These are phyloP conservation scores for Lachnellula cervina DNA, from an alignment of 2,329 filamentous ascomycete species.

Conservation along the genomic window DNA sequence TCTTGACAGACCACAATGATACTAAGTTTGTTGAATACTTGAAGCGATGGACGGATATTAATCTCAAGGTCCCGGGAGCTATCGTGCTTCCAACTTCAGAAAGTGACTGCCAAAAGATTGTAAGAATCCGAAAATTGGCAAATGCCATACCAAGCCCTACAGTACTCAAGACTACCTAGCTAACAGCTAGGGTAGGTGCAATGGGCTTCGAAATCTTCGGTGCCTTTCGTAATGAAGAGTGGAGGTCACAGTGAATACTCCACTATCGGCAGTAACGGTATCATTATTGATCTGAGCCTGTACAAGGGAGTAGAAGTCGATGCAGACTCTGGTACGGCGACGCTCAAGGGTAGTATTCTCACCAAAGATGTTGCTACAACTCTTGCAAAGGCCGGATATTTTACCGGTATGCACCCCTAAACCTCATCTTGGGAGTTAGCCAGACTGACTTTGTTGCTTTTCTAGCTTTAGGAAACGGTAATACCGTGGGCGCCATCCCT, in stretches of 20 bases:
- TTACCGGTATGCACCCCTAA: neutral
- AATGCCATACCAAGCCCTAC: too few relatives aligned
- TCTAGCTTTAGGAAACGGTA: conserved; percentile 29
- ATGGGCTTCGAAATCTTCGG: neutral
- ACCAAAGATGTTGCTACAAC: conserved; percentile 14
- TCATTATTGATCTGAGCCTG: conserved; percentile 26
- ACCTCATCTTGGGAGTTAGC: neutral
- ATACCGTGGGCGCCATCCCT: conserved; percentile 29
- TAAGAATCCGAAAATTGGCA: neutral
- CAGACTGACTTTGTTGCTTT: neutral
- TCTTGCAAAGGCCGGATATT: conserved; percentile 11
- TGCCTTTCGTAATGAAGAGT: conserved; percentile 23
- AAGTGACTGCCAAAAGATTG: conserved; percentile 11
- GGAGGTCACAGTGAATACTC: conserved; percentile 28
- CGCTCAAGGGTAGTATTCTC: conserved; percentile 10
- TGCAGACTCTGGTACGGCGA: conserved; percentile 10
- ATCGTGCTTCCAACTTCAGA: conserved; percentile 15
- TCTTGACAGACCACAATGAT: neutral
- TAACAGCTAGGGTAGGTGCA: neutral
- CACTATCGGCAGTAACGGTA: conserved; percentile 22
- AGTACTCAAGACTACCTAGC: neutral
- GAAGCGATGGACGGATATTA: conserved; percentile 15
- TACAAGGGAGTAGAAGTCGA: conserved; percentile 19
- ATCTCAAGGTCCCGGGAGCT: conserved; percentile 8
- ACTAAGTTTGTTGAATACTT: conserved; percentile 2